Evolutionary conservation across 2,329 filamentous ascomycete species (phyloP).

Genomic region (Stylonectria norvegica): DNA sequence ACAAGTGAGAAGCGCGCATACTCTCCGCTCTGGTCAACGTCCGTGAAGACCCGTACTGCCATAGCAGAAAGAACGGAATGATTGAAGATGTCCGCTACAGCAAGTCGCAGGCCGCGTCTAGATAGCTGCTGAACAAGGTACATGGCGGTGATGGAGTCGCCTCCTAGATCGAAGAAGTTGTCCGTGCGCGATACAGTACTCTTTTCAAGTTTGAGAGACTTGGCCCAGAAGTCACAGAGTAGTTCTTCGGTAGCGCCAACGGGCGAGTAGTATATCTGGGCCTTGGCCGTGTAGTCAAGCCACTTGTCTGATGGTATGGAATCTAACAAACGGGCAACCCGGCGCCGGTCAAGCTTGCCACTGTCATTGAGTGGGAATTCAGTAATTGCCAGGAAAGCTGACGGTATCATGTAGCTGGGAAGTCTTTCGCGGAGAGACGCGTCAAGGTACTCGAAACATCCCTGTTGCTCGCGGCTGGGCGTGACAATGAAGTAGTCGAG

Average conservation of each 20-base stretch:
- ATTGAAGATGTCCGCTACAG: slow-evolving; percentile 2
- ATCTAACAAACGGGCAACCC: background rate
- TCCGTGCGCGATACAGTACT: background rate
- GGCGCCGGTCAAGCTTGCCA: background rate
- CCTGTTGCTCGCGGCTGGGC: background rate
- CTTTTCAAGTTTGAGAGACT: background rate
- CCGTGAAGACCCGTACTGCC: background rate
- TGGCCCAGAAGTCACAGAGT: background rate
- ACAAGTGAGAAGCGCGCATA: background rate
- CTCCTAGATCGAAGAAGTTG: slow-evolving; percentile 1
- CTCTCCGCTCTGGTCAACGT: background rate
- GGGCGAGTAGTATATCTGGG: background rate
- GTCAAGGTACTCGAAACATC: background rate
- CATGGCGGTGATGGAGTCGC: slow-evolving; percentile 1
- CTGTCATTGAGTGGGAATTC: background rate
- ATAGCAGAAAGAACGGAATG: slow-evolving; percentile 5
- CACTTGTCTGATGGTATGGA: background rate
- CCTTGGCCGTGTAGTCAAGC: background rate
- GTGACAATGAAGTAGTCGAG: background rate
- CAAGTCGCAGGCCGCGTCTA: background rate
- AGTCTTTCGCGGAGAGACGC: background rate
- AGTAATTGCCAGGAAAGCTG: background rate
- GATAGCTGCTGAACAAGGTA: background rate
- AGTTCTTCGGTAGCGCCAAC: background rate
- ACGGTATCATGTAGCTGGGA: background rate